These are phyloP conservation scores for Trametes cinnabarina DNA, from an alignment of 768 basidiomycete genomes.

Conservation along the genomic window DNA sequence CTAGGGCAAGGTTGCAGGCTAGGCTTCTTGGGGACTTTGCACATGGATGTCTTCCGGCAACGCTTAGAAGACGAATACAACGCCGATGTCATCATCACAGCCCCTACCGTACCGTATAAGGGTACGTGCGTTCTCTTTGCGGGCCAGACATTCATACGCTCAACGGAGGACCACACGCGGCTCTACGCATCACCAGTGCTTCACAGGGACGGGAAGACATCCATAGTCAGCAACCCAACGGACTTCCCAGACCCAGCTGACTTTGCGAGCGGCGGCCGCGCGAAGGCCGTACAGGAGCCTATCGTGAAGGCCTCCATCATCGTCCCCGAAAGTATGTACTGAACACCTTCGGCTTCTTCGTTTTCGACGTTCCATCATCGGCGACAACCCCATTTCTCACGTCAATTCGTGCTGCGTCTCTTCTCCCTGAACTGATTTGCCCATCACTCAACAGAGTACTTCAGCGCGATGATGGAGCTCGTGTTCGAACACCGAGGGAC, in stretches of 20 bases:
- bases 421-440: neutral
- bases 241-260: slow-evolving; percentile 89
- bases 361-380: neutral
- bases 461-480: slow-evolving; percentile 95
- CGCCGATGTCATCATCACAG: slow-evolving; percentile 91
- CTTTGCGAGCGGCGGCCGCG: slow-evolving; percentile 43
- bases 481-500: slow-evolving; percentile 84
- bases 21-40: slow-evolving; percentile 92
- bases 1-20: slow-evolving; percentile 93
- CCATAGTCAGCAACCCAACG: slow-evolving; percentile 84
- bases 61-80: slow-evolving; percentile 96
- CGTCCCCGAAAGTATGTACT: slow-evolving; percentile 75
- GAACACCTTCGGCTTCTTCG: neutral
- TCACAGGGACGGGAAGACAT: slow-evolving; percentile 54
- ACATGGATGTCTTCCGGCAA: slow-evolving; percentile 96
- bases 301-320: slow-evolving; percentile 93
- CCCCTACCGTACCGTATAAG: slow-evolving; percentile 94
- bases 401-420: neutral
- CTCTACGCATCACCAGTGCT: slow-evolving; percentile 51
- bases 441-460: slow-evolving; percentile 59
- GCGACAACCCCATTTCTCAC: neutral
- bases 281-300: slow-evolving; percentile 85
- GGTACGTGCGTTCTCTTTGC: slow-evolving; percentile 38
- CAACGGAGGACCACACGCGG: neutral
- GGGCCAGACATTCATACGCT: neutral